These are phyloP conservation scores for Phyllostachys edulis DNA, from an alignment of 176 grass and related monocot species.

Conservation along the genomic window DNA sequence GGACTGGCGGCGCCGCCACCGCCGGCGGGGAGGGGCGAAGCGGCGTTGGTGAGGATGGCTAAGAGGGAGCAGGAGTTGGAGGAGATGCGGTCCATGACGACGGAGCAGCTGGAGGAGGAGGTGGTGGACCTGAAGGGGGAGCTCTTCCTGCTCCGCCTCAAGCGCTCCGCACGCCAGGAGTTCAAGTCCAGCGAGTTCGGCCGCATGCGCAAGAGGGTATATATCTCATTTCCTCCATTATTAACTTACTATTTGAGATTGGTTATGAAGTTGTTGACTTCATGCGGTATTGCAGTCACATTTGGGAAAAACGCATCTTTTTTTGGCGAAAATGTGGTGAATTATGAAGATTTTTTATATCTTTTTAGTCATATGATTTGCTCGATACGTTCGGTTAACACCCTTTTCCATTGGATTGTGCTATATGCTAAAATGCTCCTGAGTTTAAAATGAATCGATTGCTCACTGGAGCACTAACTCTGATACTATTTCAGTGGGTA, in stretches of 20 bases:
- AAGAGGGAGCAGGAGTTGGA: constrained; percentile 89
- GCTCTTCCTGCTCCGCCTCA: constrained; percentile 92
- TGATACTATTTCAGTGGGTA: not conserved
- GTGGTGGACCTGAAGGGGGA: constrained; percentile 97
- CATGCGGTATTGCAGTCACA: not conserved
- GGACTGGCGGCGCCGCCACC: constrained; percentile 23
- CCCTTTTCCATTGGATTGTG: not conserved
- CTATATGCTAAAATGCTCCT: not conserved
- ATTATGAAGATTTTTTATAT: not conserved
- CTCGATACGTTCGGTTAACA: not conserved
- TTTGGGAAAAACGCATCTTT: not conserved
- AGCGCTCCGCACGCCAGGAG: constrained; percentile 87
- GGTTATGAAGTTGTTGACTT: not conserved
- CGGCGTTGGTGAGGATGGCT: constrained; percentile 53
- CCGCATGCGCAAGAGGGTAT: constrained; percentile 85
- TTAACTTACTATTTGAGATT: not conserved
- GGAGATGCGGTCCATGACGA: constrained; percentile 75
- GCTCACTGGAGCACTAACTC: not conserved
- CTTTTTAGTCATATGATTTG: constrained; percentile 6
- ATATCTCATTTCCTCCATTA: not conserved
- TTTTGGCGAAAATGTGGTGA: not conserved
- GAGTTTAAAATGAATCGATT: not conserved
- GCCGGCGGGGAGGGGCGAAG: constrained; percentile 17
- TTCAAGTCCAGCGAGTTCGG: constrained; percentile 80
- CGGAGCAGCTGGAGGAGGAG: constrained; percentile 76